These are phyloP conservation scores for Tuber borchii DNA, from an alignment of 495 filamentous ascomycete species.

Conservation along the genomic window DNA sequence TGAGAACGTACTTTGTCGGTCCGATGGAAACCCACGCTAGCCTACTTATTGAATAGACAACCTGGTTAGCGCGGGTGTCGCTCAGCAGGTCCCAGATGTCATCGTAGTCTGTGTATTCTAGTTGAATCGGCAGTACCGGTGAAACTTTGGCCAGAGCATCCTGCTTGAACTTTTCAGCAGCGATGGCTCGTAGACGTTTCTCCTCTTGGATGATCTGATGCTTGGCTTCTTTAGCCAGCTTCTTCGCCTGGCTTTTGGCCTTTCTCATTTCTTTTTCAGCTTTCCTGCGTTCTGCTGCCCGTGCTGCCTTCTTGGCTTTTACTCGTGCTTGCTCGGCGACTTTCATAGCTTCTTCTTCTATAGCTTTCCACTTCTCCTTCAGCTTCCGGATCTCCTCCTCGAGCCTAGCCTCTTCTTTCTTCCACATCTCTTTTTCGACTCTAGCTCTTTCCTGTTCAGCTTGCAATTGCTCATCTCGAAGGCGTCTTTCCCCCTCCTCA, in stretches of 20 bases:
- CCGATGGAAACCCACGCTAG: conserved; percentile 74
- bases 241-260: background rate
- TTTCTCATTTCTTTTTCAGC: background rate
- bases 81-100: conserved; percentile 77
- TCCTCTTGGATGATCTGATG: background rate
- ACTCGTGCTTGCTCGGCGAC: background rate
- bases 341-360: background rate
- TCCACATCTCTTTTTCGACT: background rate
- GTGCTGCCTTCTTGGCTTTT: background rate
- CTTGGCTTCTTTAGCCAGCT: background rate
- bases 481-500: background rate
- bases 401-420: background rate
- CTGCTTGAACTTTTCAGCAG: background rate
- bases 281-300: background rate
- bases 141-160: background rate
- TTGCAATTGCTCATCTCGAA: background rate
- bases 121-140: conserved; percentile 24
- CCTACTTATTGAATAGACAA: conserved; percentile 67
- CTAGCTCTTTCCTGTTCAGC: no score
- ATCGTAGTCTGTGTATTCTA: conserved; percentile 83
- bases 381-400: background rate
- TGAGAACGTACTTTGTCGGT: conserved; percentile 59
- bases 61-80: conserved; percentile 68
- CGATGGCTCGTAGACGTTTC: background rate
- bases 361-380: background rate